These are phyloP conservation scores for Chytriomyces hyalinus DNA, from an alignment of 192 early-diverging fungal genomes.

Conservation along the genomic window DNA sequence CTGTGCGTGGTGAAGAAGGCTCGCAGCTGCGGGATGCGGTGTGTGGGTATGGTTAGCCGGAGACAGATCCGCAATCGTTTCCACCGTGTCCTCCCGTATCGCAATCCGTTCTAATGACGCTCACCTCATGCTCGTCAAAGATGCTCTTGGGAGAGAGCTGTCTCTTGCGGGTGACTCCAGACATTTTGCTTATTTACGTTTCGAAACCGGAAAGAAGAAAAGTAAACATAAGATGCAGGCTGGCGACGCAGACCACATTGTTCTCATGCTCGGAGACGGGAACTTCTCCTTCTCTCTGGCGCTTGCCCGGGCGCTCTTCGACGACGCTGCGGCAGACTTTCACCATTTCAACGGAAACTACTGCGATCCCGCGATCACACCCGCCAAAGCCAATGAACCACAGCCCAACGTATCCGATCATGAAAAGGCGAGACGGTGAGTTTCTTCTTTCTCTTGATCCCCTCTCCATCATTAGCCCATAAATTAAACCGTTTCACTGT, in stretches of 20 bases:
- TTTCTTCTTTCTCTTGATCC: background rate
- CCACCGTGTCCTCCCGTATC: too few relatives aligned
- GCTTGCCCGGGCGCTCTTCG: slow-evolving; percentile 46
- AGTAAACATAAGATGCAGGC: background rate
- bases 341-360: too few relatives aligned
- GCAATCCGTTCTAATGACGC: too few relatives aligned
- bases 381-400: background rate
- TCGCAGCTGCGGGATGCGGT: background rate
- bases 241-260: background rate
- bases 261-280: slow-evolving; percentile 23
- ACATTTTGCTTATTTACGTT: slow-evolving; percentile 5
- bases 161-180: slow-evolving; percentile 19
- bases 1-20: slow-evolving; percentile 35
- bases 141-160: slow-evolving; percentile 47
- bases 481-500: background rate
- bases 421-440: background rate
- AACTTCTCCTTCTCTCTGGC: slow-evolving; percentile 63
- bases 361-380: background rate
- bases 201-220: background rate
- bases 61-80: too few relatives aligned
- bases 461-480: background rate
- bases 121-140: slow-evolving; percentile 41
- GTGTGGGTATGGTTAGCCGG: too few relatives aligned
- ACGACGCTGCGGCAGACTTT: background rate
- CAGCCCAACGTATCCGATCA: background rate